Evolutionary conservation across 805 yeast species (phyloP).

Genomic region (Sugiyamaella qingdaonensis): DNA sequence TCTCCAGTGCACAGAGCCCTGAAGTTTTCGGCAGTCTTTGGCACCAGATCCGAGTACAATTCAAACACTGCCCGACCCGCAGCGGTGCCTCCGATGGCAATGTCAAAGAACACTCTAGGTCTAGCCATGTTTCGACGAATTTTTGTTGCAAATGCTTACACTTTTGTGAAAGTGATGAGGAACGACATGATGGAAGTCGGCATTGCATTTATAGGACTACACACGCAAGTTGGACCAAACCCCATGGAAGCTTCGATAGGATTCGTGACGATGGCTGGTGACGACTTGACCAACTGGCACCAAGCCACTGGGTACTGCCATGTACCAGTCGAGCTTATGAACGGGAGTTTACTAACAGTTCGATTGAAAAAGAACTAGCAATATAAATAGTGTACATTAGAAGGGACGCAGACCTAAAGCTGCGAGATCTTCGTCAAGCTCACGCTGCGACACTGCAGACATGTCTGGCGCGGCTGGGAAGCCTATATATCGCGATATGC

Average conservation of each 20-base stretch:
- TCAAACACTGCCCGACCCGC: conserved; percentile 79
- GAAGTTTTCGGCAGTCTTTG: conserved; percentile 85
- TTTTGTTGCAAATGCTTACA: no score
- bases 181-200: no score
- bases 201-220: background rate
- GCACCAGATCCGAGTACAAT: conserved; percentile 53
- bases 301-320: no score
- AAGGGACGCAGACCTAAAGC: conserved; percentile 47
- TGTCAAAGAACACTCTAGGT: conserved; percentile 73
- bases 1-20: conserved; percentile 86
- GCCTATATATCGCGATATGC: conserved; percentile 62
- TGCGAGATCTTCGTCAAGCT: conserved; percentile 65
- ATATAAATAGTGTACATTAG: conserved; percentile 2
- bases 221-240: background rate
- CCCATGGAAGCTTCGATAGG: background rate
- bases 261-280: background rate
- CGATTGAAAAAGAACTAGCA: no score
- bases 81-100: conserved; percentile 63
- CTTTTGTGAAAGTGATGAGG: no score
- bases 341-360: background rate
- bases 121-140: conserved; percentile 14
- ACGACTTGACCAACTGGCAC: no score
- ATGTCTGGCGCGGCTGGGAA: conserved; percentile 81
- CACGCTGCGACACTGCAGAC: conserved; percentile 61
- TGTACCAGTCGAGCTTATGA: no score